Conservation (phyloP, 495 filamentous ascomycete genomes). For the Podospora didyma region DNA sequence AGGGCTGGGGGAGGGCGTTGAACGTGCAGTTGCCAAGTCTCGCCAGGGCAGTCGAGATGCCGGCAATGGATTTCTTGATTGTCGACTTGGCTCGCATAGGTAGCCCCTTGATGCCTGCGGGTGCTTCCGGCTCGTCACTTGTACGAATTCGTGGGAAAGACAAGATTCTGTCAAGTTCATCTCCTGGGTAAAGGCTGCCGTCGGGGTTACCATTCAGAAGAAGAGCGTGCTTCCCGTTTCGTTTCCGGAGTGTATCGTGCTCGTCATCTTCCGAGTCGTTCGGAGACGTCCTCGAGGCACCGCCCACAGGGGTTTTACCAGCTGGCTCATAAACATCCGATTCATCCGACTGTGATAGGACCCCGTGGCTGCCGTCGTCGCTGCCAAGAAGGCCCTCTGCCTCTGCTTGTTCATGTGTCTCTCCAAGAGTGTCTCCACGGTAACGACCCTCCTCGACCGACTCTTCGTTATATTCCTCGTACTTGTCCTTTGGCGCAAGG, state of each 20-base stretch:
- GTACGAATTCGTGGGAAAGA: slow-evolving; percentile 42
- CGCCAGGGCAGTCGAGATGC: slow-evolving; percentile 37
- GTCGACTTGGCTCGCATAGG: slow-evolving; percentile 20
- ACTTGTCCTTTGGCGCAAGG: slow-evolving; percentile 72
- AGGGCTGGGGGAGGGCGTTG: slow-evolving; percentile 49
- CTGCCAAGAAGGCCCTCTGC: slow-evolving; percentile 22
- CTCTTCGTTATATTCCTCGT: slow-evolving; percentile 54
- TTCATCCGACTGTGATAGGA: slow-evolving; percentile 32
- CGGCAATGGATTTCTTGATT: slow-evolving; percentile 15
- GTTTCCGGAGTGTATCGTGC: slow-evolving; percentile 16
- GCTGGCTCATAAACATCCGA: slow-evolving; percentile 42
- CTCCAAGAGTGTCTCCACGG: slow-evolving; percentile 60
- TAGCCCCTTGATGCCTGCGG: slow-evolving; percentile 30
- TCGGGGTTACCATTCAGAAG: slow-evolving; percentile 7
- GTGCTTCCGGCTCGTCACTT: slow-evolving; percentile 27
- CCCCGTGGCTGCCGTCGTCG: slow-evolving; percentile 29
- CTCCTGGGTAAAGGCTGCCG: slow-evolving; percentile 8
- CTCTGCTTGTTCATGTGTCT: slow-evolving; percentile 38
- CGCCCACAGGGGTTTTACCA: slow-evolving; percentile 41
- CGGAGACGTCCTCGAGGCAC: slow-evolving; percentile 36
- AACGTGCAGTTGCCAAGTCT: slow-evolving; percentile 21
- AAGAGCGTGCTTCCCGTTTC: slow-evolving; percentile 16
- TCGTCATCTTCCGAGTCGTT: slow-evolving; percentile 42
- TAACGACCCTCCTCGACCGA: slow-evolving; percentile 67
- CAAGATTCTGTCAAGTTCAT: slow-evolving; percentile 32